Base-by-base conservation (phyloP, 805 yeast species). In the Jamesozyma jinghongensis region DNA sequence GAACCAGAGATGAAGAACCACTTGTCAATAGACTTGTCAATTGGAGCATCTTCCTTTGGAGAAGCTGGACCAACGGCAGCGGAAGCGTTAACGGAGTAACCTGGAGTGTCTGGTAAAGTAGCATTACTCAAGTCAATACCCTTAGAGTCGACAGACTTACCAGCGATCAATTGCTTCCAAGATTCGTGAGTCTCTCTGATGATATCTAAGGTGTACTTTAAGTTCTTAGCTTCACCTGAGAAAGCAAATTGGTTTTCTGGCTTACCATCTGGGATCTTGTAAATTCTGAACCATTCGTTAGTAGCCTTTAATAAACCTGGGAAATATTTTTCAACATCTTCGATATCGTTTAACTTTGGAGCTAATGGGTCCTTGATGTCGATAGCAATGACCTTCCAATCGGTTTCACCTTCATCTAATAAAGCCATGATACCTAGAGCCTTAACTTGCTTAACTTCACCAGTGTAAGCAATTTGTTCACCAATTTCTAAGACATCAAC, bases 1-100 rank as follows among this genome's bases (percentile, higher is more conserved):
- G 83, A 79, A 69, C 90, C 92, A 45, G 90, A 85, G 62, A 90
- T 90, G 79, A 79, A 90, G 77, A 92, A 90, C 98, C 98, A 90
- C 73, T 90, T 90, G 77, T 90, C 97, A 63, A 90, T 71, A 42
- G 96, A 85, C 69, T 84, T 78, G 74, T 90, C 98, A 65, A 92
- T 85, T 67, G 96, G 94, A 49, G 94, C 96, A 63, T 88, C 87
- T 49, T 88, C 75, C 51, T 70, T 65, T 51, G 82, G 77, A 54
- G 75, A 56, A 56, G 85, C 94, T 43, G 75, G 73, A 53, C 96
- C 94, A 44, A 85, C 62, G 43, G 66, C 71, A 44, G 68, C 53
- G 40, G 66, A 67, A 41, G 66, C 63, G 41, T 72, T 51, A 41
- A 74, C 70, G 34, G 73, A 56, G 70, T 64, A 76, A 46, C 77